Evolutionary conservation across 1,284 basidiomycete genomes (phyloP), one percentile per base, ranked within the genome.

Genomic region (Cryptococcus sp.): DNA sequence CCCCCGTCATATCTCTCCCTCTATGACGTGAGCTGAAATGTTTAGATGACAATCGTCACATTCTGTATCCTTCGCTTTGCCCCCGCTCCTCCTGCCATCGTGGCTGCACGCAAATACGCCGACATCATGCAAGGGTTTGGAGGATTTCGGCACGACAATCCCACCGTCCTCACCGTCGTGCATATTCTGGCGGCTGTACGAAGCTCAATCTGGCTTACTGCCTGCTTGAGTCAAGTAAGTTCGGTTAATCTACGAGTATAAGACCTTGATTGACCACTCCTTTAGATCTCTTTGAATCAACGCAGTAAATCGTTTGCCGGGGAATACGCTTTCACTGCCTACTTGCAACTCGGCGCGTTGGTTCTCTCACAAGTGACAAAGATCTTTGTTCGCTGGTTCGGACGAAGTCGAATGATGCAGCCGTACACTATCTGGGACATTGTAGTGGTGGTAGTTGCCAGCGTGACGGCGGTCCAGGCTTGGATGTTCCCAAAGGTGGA

Each of bases 81-180:
- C 3, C 47, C 47, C 4, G 39, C 19, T 14, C 47, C 47, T 21
- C 47, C 36, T 5, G n/a, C 45, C 13, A 49, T 49, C 25, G 47
- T 49, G 3, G 3, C 47, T 11, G 47, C 47, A 3, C 19, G 14
- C 4, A 31, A 41, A 24, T 49, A 42, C 18, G 7, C 11, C 7
- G 25, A 49, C 23, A 28, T 49, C 13, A 42, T 41, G 39, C 47
- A 49, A 21, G 47, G 47, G 14, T 49, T 41, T 19, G 47, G 47
- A 4, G 47, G 47, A 2, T 23, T 28, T 4, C 23, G 5, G 18
- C 47, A 49, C 18, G 40, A 40, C 37, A 25, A 49, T 23, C 13
- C 47, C 11, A 28, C 22, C 23, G 37, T 24, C 11, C 19, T 49
- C 7, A 16, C 14, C 16, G 39, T 28, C 5, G 5, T 49, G 16